Evolutionary conservation across 148 eudicot genomes (phyloP).

Genomic region (Heliamphora exappendiculata): DNA sequence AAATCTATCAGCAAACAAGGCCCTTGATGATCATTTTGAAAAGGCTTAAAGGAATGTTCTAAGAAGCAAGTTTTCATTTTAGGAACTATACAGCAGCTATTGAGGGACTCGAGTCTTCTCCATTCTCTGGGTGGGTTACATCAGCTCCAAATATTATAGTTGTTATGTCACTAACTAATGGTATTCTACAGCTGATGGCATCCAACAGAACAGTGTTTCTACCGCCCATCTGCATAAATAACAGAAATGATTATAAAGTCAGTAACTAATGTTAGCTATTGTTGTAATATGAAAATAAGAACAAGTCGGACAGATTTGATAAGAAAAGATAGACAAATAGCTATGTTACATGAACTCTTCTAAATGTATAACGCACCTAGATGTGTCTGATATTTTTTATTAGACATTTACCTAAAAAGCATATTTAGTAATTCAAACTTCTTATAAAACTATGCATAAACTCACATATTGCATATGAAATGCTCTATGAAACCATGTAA

Average conservation of each 20-base stretch:
- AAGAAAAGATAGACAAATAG: background rate
- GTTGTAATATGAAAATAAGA: background rate
- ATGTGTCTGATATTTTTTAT: too few relatives aligned
- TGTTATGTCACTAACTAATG: constrained; percentile 69
- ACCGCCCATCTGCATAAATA: constrained; percentile 59
- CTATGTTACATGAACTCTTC: too few relatives aligned
- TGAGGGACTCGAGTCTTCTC: constrained; percentile 71
- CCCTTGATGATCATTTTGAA: background rate
- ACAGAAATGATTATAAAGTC: background rate
- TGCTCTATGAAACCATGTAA: too few relatives aligned
- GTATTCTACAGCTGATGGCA: constrained; percentile 65
- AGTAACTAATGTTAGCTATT: background rate
- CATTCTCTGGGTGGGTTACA: constrained; percentile 82
- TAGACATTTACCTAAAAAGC: too few relatives aligned
- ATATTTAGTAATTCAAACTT: too few relatives aligned
- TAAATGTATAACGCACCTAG: too few relatives aligned
- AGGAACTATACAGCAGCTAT: constrained; percentile 57
- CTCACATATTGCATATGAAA: too few relatives aligned
- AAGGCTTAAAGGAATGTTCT: background rate
- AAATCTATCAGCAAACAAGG: constrained; percentile 11
- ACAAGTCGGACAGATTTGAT: background rate
- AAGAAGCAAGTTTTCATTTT: background rate
- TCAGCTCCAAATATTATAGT: constrained; percentile 87
- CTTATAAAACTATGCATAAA: too few relatives aligned
- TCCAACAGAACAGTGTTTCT: constrained; percentile 69